Evolutionary conservation across 805 yeast species (phyloP).

Genomic region (Spathaspora sp.): DNA sequence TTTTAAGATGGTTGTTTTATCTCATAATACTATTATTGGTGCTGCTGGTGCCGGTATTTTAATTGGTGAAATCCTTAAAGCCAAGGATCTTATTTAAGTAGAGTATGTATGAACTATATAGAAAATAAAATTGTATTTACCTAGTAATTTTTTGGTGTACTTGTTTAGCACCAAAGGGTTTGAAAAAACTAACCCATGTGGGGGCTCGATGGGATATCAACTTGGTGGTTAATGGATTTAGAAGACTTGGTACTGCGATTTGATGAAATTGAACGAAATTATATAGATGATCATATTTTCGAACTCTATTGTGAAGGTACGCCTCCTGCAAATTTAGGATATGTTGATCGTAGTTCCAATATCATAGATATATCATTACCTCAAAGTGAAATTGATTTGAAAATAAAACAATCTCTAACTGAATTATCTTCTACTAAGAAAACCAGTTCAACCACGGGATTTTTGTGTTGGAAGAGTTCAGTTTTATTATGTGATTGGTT

Average conservation of each 20-base stretch:
- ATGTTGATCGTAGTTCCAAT: slow-evolving; percentile 25
- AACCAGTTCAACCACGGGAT: slow-evolving; percentile 53
- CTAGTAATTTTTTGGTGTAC: background rate
- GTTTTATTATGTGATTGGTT: slow-evolving; percentile 54
- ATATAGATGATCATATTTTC: slow-evolving; percentile 28
- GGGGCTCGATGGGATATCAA: background rate
- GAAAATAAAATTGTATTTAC: background rate
- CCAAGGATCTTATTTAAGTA: slow-evolving; percentile 64
- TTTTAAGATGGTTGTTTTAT: slow-evolving; percentile 93
- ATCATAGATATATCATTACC: slow-evolving; percentile 19
- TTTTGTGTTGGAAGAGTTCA: slow-evolving; percentile 56
- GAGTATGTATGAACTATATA: background rate
- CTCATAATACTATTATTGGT: slow-evolving; percentile 96
- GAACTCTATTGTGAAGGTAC: slow-evolving; percentile 25
- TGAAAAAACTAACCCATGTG: background rate
- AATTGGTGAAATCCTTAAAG: slow-evolving; percentile 85
- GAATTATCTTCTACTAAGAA: slow-evolving; percentile 28
- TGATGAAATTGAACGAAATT: slow-evolving; percentile 18
- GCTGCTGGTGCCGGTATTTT: slow-evolving; percentile 98
- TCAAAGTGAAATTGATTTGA: slow-evolving; percentile 19
- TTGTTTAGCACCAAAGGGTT: background rate
- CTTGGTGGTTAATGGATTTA: background rate
- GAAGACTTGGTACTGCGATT: slow-evolving; percentile 6
- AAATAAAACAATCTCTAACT: slow-evolving; percentile 30
- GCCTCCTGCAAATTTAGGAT: slow-evolving; percentile 31